Evolutionary conservation across 2,329 filamentous ascomycete species (phyloP).

Genomic region (Pseudocercospora musae): DNA sequence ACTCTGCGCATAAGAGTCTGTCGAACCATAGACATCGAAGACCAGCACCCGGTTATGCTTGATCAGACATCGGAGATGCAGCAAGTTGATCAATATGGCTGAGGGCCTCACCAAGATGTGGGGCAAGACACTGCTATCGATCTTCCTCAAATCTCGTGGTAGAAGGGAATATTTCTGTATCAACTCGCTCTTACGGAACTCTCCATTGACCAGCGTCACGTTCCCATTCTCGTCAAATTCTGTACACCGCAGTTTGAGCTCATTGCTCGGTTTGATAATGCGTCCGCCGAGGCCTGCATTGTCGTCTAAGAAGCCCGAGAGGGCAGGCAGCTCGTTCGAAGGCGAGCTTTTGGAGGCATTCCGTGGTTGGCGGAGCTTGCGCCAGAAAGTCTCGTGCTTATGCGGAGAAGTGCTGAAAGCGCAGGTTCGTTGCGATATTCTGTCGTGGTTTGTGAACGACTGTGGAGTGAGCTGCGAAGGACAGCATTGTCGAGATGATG

Average conservation of each 20-base stretch:
- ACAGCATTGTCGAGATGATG: neutral
- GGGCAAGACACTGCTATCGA: conserved; percentile 91
- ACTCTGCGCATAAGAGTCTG: conserved; percentile 90
- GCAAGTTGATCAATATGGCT: conserved; percentile 88
- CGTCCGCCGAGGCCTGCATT: conserved; percentile 60
- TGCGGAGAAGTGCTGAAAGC: conserved; percentile 19
- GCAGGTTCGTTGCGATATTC: conserved; percentile 14
- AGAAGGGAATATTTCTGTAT: conserved; percentile 95
- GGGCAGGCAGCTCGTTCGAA: conserved; percentile 57
- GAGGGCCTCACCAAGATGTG: conserved; percentile 92
- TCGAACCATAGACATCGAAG: conserved; percentile 93
- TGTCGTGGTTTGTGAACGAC: conserved; percentile 22
- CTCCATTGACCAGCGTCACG: conserved; percentile 86
- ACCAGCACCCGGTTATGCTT: conserved; percentile 92
- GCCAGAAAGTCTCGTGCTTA: conserved; percentile 27
- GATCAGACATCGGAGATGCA: conserved; percentile 94
- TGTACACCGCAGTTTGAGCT: conserved; percentile 84
- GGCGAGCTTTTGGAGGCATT: conserved; percentile 37
- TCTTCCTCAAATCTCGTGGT: conserved; percentile 92
- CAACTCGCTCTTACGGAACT: conserved; percentile 96
- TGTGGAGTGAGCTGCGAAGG: neutral
- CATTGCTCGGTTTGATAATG: conserved; percentile 74
- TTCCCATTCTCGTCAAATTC: conserved; percentile 92
- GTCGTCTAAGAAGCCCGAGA: conserved; percentile 55
- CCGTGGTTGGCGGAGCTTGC: conserved; percentile 24